These are phyloP conservation scores for Cryptosporidium bovis DNA, from an alignment of 169 alveolate species.

Conservation along the genomic window DNA sequence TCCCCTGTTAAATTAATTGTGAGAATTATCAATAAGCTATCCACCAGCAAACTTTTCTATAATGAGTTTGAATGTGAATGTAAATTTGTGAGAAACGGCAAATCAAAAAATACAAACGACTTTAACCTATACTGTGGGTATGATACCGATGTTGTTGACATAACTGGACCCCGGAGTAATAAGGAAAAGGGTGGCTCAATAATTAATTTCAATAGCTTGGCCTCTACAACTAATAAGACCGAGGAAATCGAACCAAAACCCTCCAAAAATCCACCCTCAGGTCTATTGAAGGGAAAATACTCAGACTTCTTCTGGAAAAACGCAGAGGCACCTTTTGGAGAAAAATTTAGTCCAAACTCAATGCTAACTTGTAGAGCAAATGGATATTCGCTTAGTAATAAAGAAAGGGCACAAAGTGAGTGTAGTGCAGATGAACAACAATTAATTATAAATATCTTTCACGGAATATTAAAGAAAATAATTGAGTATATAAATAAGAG, in stretches of 20 bases:
- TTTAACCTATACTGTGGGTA: background rate
- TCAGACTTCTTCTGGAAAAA: constrained; percentile 33
- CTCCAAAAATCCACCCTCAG: background rate
- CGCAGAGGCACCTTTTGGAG: constrained; percentile 22
- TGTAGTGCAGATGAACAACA: constrained; percentile 28
- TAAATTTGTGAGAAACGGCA: background rate
- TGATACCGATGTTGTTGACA: background rate
- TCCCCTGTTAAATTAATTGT: too few relatives aligned
- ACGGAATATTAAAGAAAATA: constrained; percentile 13
- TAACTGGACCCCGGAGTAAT: background rate
- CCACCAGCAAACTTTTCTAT: background rate
- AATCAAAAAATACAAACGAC: background rate
- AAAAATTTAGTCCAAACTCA: background rate
- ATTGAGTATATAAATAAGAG: constrained; percentile 3
- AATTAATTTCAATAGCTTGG: background rate
- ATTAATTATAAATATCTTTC: constrained; percentile 19
- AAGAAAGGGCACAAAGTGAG: background rate
- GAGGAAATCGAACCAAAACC: background rate
- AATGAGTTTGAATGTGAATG: constrained; percentile 12
- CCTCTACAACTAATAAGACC: background rate
- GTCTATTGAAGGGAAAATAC: background rate
- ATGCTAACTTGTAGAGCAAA: background rate
- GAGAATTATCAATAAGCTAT: background rate
- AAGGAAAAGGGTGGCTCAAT: background rate
- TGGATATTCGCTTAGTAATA: background rate